A percentile compares a stretch with the other conserved stretches of the same genome.
Evolutionary conservation across 768 basidiomycete genomes (phyloP).

Genomic region (Phylloporus sp.): DNA sequence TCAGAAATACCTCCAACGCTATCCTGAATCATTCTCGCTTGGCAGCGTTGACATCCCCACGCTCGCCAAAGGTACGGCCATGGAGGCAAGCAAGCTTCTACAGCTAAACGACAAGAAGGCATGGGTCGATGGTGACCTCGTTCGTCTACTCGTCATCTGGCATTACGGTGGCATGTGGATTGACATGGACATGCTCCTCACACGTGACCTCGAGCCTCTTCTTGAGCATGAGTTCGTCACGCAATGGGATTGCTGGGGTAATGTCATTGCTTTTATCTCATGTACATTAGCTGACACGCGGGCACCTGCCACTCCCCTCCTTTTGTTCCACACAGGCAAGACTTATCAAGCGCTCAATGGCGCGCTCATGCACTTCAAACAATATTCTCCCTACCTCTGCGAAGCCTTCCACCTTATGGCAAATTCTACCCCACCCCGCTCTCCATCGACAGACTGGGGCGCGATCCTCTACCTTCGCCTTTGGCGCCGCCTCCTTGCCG

Average conservation of each 20-base stretch:
- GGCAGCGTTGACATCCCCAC: conserved; percentile 60
- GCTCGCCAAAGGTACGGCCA: conserved; percentile 72
- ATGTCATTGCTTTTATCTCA: not conserved
- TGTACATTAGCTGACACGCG: conserved; percentile 4
- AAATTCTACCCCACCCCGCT: not conserved
- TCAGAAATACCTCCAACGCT: conserved; percentile 52
- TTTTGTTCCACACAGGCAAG: conserved; percentile 47
- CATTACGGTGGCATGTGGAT: conserved; percentile 91
- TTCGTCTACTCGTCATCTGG: conserved; percentile 87
- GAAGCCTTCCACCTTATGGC: not conserved
- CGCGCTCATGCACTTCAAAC: conserved; percentile 37
- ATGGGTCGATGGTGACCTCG: conserved; percentile 93
- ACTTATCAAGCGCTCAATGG: conserved; percentile 81
- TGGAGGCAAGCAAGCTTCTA: conserved; percentile 62
- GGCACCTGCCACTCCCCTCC: not conserved
- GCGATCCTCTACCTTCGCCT: conserved; percentile 62
- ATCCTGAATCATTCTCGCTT: conserved; percentile 69
- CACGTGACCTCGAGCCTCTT: conserved; percentile 79
- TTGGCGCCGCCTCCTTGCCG: conserved; percentile 77
- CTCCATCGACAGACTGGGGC: not conserved
- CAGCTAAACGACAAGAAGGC: conserved; percentile 69
- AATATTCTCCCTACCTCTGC: not conserved
- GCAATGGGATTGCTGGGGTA: conserved; percentile 99
- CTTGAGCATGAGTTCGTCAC: conserved; percentile 94
- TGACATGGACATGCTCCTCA: conserved; percentile 94